Evolutionary conservation across 371 early-diverging fungal species (phyloP), one percentile per base, ranked within the genome.

Genomic region (Rhizopus microsporus): DNA sequence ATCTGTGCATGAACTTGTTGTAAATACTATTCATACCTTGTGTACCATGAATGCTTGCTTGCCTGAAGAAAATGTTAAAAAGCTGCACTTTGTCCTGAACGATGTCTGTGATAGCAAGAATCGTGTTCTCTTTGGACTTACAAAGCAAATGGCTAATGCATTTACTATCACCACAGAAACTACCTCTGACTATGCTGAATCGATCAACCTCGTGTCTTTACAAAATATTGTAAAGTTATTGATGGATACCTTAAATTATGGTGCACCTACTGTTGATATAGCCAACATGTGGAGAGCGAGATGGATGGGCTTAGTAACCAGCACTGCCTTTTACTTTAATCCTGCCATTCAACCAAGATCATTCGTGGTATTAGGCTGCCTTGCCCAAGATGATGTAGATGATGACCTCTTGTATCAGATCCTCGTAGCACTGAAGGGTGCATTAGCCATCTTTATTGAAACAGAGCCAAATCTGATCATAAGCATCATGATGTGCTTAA

Each of bases 321-420:
- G 91, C 43, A 90, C 92, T 12, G 93, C 96, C 0, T 97, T 97
- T 82, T 91, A 93, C 60, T 90, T 89, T 71, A 94, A 95, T 65
- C 93, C 91, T 4, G 93, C 93, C 0, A 84, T 94, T 23, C 97
- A 97, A 68, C 96, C 96, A 0, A 84, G 97, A 23, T 89, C 96
- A 0, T 97, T 96, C 74, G 89, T 95, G 16, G 84, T 90, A n/a
- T 81, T 97, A n/a, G 97, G 96, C 4, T 90, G 89, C 49, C 76
- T 97, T 31, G 90, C 94, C 0, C 86, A 91, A 34, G 88, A 90
- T 55, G 94, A 92, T 60, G 90, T 91, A 3, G 93, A 93, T 51
- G 92, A 94, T 63, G 91, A 90, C 57, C 70, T 93, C 48, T 72
- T 95, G 12, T 93, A 94, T 68, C 94, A 94, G 69, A 92, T 93